These are phyloP conservation scores for Balamuthia mandrillaris DNA, from an alignment of 208 protist species.

Conservation along the genomic window DNA sequence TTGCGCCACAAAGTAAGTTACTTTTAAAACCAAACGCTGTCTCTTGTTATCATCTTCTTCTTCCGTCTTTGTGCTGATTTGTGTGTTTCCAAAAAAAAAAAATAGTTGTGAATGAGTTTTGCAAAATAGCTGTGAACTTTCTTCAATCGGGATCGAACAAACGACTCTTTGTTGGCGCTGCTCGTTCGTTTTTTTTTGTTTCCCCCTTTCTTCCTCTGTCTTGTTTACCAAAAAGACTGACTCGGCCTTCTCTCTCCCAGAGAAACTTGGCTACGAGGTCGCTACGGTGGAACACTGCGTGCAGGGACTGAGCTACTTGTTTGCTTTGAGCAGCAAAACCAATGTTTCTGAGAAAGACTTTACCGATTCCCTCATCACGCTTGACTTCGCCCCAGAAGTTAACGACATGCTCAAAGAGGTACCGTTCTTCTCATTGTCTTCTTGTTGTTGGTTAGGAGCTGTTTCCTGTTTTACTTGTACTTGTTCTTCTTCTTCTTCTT, in stretches of 20 bases:
- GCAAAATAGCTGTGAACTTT: constrained; percentile 39
- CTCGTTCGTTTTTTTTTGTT: background rate
- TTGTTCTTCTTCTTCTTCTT: no score
- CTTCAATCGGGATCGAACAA: constrained; percentile 32
- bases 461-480: no score
- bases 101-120: constrained; percentile 13
- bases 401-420: constrained; percentile 34
- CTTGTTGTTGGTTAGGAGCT: no score
- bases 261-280: background rate
- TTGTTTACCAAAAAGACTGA: background rate
- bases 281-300: constrained; percentile 33
- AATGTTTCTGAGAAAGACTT: constrained; percentile 30
- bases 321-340: constrained; percentile 9
- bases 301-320: constrained; percentile 1
- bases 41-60: no score
- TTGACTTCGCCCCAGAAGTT: constrained; percentile 8
- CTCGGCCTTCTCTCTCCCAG: background rate
- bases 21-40: no score
- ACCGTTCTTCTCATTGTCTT: no score
- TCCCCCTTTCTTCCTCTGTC: background rate
- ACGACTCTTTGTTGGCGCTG: constrained; percentile 28
- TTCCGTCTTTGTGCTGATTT: no score
- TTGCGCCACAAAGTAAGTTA: no score
- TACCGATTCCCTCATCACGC: constrained; percentile 15
- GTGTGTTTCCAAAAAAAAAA: background rate